A percentile compares a stretch with the other conserved stretches of the same genome.
These are phyloP conservation scores for Tremella fuciformis DNA, from an alignment of 768 basidiomycete genomes.

Conservation along the genomic window DNA sequence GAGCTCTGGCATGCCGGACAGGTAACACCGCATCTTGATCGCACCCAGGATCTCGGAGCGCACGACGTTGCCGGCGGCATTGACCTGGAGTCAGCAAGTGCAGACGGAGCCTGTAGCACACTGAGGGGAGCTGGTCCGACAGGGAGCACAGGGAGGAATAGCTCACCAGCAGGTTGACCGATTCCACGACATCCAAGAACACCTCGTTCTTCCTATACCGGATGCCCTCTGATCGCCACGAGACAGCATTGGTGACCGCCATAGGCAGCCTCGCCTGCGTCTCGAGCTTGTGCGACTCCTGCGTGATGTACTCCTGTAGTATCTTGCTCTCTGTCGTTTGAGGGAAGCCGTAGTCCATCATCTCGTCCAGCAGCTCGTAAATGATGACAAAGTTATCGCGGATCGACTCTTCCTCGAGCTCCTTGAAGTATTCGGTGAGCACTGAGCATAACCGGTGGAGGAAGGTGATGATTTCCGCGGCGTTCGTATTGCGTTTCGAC, in stretches of 20 bases:
- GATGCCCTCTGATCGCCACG: constrained; percentile 97
- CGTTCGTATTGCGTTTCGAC: constrained; percentile 93
- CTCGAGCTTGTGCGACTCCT: constrained; percentile 96
- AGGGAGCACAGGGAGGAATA: no score
- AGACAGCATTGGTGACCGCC: constrained; percentile 97
- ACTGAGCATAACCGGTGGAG: constrained; percentile 80
- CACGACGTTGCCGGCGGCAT: constrained; percentile 93
- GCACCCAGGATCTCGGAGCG: constrained; percentile 97
- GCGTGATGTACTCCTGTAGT: constrained; percentile 98
- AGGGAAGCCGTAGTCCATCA: constrained; percentile 99
- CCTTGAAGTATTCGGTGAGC: constrained; percentile 97
- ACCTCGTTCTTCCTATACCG: constrained; percentile 98
- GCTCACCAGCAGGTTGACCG: constrained; percentile 87
- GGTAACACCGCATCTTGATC: constrained; percentile 99
- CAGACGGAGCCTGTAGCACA: neutral
- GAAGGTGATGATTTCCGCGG: constrained; percentile 93
- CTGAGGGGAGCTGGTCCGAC: neutral
- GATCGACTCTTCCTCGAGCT: constrained; percentile 97
- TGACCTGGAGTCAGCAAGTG: constrained; percentile 63
- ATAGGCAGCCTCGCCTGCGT: constrained; percentile 87
- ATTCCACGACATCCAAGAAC: constrained; percentile 96
- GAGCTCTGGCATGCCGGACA: constrained; percentile 99
- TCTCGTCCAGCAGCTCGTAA: constrained; percentile 97
- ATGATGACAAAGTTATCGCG: constrained; percentile 99
- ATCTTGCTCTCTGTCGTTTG: constrained; percentile 99